phyloP scores from a whole-genome alignment of 2,329 filamentous ascomycete genomes.

The Hypoxylon sp. region DNA sequence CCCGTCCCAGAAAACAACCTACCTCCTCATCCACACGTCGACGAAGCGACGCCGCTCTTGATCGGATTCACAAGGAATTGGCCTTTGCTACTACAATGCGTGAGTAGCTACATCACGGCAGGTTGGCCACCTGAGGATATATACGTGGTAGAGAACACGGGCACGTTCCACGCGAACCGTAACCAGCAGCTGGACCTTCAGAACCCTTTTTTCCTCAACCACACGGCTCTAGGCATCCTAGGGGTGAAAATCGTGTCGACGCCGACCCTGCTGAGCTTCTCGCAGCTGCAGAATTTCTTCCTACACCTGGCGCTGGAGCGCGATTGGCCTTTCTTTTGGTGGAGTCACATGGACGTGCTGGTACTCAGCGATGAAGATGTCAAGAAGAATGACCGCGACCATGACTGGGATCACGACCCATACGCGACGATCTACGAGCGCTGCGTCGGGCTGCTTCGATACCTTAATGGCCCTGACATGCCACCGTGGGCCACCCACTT shows the following conservation, averaged over 20 bases:
- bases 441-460: constrained; percentile 52
- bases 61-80: constrained; percentile 70
- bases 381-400: constrained; percentile 55
- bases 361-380: constrained; percentile 60
- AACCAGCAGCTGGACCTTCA: constrained; percentile 61
- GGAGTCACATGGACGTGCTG: constrained; percentile 65
- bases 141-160: constrained; percentile 69
- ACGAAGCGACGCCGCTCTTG: constrained; percentile 58
- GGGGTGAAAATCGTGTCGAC: constrained; percentile 66
- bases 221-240: constrained; percentile 61
- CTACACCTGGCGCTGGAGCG: constrained; percentile 59
- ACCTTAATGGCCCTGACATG: constrained; percentile 55
- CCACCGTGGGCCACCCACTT: constrained; percentile 64
- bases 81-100: constrained; percentile 66
- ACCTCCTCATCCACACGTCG: constrained; percentile 55
- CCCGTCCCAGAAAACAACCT: constrained; percentile 54
- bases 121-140: constrained; percentile 70
- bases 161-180: constrained; percentile 65
- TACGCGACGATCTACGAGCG: constrained; percentile 56
- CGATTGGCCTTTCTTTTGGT: constrained; percentile 63
- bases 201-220: constrained; percentile 69
- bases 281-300: constrained; percentile 67
- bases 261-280: constrained; percentile 63
- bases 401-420: constrained; percentile 55
- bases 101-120: constrained; percentile 67